Percentiles rank a stretch among this genome's conserved stretches.
These are phyloP conservation scores for Ceratonia siliqua DNA, from an alignment of 306 rosid species.

Conservation along the genomic window DNA sequence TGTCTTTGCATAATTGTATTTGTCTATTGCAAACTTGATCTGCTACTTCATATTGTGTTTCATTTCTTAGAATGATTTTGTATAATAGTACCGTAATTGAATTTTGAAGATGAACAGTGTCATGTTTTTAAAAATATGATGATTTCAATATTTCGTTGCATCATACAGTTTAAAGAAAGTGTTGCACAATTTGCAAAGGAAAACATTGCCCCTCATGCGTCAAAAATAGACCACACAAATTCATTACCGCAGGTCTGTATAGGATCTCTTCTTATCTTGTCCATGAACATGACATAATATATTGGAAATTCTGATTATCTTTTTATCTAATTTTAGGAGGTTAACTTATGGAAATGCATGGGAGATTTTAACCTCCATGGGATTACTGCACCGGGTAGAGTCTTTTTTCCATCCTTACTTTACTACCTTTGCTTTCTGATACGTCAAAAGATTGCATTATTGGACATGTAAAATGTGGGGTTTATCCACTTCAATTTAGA, in stretches of 20 bases:
- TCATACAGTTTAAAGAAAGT: slow-evolving; percentile 84
- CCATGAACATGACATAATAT: not conserved
- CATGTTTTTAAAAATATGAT: slow-evolving; percentile 16
- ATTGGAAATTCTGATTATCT: slow-evolving; percentile 21
- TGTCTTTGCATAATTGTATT: not conserved
- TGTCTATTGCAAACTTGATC: not conserved
- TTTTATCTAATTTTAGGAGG: slow-evolving; percentile 57
- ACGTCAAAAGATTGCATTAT: not conserved
- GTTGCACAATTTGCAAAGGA: slow-evolving; percentile 80
- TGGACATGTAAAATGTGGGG: not conserved
- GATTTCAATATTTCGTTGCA: not conserved
- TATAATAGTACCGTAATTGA: not conserved
- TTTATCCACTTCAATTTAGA: not conserved
- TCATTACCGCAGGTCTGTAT: slow-evolving; percentile 61
- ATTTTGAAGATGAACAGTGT: not conserved
- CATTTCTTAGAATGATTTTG: slow-evolving; percentile 1
- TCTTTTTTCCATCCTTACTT: not conserved
- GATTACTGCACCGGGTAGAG: slow-evolving; percentile 86
- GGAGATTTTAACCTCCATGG: slow-evolving; percentile 94
- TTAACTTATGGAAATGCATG: slow-evolving; percentile 93
- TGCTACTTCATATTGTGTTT: not conserved
- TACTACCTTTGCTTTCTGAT: not conserved
- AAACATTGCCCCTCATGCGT: slow-evolving; percentile 83
- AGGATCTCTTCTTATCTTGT: slow-evolving; percentile 2
- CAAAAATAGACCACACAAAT: slow-evolving; percentile 81